phyloP scores from a whole-genome alignment of 2,329 filamentous ascomycete species.

The Aureobasidium uvarum region DNA sequence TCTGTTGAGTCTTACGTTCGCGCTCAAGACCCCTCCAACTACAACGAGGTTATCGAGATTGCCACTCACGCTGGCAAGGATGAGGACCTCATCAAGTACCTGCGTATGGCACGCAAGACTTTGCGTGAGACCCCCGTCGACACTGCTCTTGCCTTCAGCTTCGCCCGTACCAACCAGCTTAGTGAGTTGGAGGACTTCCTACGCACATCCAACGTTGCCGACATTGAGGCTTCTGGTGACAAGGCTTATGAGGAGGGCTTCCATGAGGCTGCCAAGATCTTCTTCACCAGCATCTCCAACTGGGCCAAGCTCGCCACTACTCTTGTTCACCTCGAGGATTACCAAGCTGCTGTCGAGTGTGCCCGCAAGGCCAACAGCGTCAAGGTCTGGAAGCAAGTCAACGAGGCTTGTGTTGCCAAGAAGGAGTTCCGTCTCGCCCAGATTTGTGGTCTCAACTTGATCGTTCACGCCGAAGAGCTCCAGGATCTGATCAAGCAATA shows the following conservation, averaged over 20 bases:
- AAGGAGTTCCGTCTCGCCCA: slow-evolving; percentile 99
- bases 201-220: slow-evolving; percentile 86
- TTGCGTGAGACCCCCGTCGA: slow-evolving; percentile 91
- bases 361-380: slow-evolving; percentile 98
- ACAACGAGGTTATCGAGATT: slow-evolving; percentile 92
- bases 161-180: slow-evolving; percentile 86
- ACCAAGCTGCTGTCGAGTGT: slow-evolving; percentile 96
- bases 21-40: slow-evolving; percentile 88
- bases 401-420: slow-evolving; percentile 92
- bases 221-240: slow-evolving; percentile 95
- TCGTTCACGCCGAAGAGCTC: slow-evolving; percentile 95
- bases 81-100: slow-evolving; percentile 92
- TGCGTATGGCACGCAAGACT: slow-evolving; percentile 97
- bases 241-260: slow-evolving; percentile 94
- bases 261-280: slow-evolving; percentile 97
- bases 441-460: slow-evolving; percentile 97
- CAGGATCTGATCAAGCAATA: slow-evolving; percentile 93
- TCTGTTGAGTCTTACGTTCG: slow-evolving; percentile 97
- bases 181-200: slow-evolving; percentile 95
- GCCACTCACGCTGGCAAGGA: slow-evolving; percentile 95
- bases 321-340: slow-evolving; percentile 92
- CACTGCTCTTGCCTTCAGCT: slow-evolving; percentile 90
- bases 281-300: slow-evolving; percentile 97
- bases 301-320: slow-evolving; percentile 99
- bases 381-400: slow-evolving; percentile 99